Evolutionary conservation across 2,329 filamentous ascomycete species (phyloP), one percentile per base, ranked within the genome.

Genomic region (Rhytidhysteron rufulum): DNA sequence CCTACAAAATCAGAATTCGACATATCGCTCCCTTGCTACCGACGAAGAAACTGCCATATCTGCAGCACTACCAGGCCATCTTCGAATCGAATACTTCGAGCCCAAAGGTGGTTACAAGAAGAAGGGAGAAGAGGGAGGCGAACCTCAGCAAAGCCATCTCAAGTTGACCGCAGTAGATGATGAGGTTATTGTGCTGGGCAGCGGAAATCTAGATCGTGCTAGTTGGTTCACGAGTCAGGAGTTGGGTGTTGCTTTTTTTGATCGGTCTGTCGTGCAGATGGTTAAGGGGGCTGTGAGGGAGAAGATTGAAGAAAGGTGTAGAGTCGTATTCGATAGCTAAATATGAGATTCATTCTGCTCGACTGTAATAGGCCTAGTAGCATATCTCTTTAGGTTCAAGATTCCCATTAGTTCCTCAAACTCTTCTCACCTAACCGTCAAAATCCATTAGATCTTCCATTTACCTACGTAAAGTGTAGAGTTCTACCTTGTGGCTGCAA

Each of bases 191-290:
- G 72, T 93, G 1, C 67, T 93, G 3, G 88, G 88, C 0, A 90
- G 85, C 15, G 87, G 86, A 1, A 94, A 94, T 58, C 80, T 90
- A 74, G 88, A 94, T 65, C 77, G 87, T 1, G 86, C 88, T 6
- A 90, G 85, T 58, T 93, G 86, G 85, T 90, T 80, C 64, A 93
- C 88, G 4, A 90, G 85, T 60, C 88, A 93, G 64, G 88, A 94
- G 65, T 68, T 93, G 17, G 87, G 87, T 1, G 70, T 93, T 21
- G 74, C 73, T 1, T 70, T 80, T 31, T 72, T 75, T 37, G 69
- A 67, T 4, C 50, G 40, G 6, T 58, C 60, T 0, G 50, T 76
- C 27, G 69, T 70, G 7, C 42, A 44, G 13, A 50, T 46, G 8
- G 55, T 74, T 13, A 41, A 35, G 17, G 34, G 16, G 5, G 43